Percentiles rank a stretch among this genome's conserved stretches.
phyloP scores from a whole-genome alignment of 257 asterid species.

The Voacanga thouarsii region DNA sequence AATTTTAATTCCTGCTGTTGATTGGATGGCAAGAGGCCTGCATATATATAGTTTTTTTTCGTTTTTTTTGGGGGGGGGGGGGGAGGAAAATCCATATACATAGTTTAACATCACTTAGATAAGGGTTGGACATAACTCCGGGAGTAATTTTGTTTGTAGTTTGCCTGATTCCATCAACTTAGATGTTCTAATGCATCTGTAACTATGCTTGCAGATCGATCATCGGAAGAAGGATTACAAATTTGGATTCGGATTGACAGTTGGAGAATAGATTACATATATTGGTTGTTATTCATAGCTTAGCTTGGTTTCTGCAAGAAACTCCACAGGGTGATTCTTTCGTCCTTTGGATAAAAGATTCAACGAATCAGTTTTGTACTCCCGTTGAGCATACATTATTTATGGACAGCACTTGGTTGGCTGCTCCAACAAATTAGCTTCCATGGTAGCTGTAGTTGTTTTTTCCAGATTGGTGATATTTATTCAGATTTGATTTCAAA shows the following conservation, averaged over 20 bases:
- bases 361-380: conserved; percentile 29
- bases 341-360: conserved; percentile 10
- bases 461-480: conserved; percentile 17
- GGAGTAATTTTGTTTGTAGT: neutral
- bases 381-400: conserved; percentile 12
- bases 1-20: neutral
- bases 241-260: conserved; percentile 78
- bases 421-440: conserved; percentile 10
- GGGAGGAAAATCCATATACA: too few relatives aligned
- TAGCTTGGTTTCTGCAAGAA: conserved; percentile 10
- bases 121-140: neutral
- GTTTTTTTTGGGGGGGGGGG: too few relatives aligned
- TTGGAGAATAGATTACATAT: conserved; percentile 60
- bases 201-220: conserved; percentile 54
- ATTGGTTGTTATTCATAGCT: conserved; percentile 3
- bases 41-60: too few relatives aligned
- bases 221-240: conserved; percentile 85
- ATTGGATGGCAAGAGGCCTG: neutral
- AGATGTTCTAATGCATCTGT: conserved; percentile 6
- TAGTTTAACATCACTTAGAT: too few relatives aligned
- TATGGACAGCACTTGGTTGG: conserved; percentile 1
- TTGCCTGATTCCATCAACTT: neutral
- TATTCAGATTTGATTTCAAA: conserved; percentile 1
- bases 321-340: conserved; percentile 15
- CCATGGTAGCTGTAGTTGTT: neutral